Percentiles rank a stretch among this genome's conserved stretches.
Conservation (phyloP, 495 filamentous ascomycete genomes). For the Penicillium riverlandense region DNA sequence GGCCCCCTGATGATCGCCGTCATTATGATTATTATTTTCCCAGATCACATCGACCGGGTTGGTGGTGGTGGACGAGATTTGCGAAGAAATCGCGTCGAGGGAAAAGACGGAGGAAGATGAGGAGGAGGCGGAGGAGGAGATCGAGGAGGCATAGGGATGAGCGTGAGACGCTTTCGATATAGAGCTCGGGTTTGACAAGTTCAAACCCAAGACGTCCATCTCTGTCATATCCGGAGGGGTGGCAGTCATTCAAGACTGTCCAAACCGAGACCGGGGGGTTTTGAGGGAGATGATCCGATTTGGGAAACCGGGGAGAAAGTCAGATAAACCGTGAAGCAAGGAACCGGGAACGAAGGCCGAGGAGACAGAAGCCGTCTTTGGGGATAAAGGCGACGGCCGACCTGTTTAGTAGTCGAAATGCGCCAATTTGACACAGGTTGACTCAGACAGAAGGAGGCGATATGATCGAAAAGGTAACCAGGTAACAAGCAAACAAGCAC, state of each 20-base stretch:
- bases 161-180: conserved; percentile 32
- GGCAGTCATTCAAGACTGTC: conserved; percentile 7
- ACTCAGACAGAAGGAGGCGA: neutral
- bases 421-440: conserved; percentile 25
- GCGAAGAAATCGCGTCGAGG: conserved; percentile 47
- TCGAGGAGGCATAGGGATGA: conserved; percentile 58
- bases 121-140: conserved; percentile 68
- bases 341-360: conserved; percentile 43
- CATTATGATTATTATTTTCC: conserved; percentile 43
- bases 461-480: neutral
- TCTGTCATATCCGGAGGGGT: conserved; percentile 37
- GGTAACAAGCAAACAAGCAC: too few relatives aligned
- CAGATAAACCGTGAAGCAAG: conserved; percentile 33
- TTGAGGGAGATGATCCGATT: conserved; percentile 22
- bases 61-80: conserved; percentile 45
- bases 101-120: conserved; percentile 79
- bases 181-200: conserved; percentile 32
- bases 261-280: conserved; percentile 3
- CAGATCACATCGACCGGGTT: conserved; percentile 41
- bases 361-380: conserved; percentile 40
- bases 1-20: conserved; percentile 24
- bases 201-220: conserved; percentile 45
- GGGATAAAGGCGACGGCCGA: conserved; percentile 39
- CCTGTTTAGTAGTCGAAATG: conserved; percentile 31
- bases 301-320: conserved; percentile 31